Evolutionary conservation across 2,329 filamentous ascomycete species (phyloP).

Genomic region (Beauveria sp.): DNA sequence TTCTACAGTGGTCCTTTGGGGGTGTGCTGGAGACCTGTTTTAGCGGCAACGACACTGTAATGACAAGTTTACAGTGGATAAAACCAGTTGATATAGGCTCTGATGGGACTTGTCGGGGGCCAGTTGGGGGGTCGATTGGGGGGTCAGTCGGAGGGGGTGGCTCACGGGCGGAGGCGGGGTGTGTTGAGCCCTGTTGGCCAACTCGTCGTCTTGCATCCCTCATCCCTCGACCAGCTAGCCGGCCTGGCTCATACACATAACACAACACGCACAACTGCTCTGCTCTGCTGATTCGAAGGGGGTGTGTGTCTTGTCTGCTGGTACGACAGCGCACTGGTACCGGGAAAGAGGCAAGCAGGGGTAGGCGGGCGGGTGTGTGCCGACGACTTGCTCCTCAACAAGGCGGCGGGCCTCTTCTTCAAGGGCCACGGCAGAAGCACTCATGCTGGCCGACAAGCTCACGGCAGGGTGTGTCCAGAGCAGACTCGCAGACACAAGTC

Average conservation of each 20-base stretch:
- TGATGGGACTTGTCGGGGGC: not conserved
- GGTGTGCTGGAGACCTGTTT: not conserved
- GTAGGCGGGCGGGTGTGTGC: not conserved
- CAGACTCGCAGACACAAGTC: not conserved
- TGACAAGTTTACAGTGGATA: not conserved
- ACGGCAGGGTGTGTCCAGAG: not conserved
- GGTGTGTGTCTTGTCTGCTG: not conserved
- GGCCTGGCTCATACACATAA: not conserved
- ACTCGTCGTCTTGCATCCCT: not conserved
- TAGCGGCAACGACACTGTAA: not conserved
- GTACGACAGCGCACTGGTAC: not conserved
- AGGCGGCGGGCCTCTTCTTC: not conserved
- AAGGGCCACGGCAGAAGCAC: slow-evolving; percentile 5
- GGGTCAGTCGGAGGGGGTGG: not conserved
- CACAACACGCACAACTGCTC: not conserved
- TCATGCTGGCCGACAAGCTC: not conserved
- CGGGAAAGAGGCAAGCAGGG: not conserved
- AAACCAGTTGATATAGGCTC: not conserved
- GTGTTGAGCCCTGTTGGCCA: not conserved
- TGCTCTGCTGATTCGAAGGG: not conserved
- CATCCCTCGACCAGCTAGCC: not conserved
- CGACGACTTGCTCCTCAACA: not conserved
- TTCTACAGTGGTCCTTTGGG: not conserved
- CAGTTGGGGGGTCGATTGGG: not conserved
- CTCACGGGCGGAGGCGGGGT: not conserved